Percentiles rank a stretch among this genome's conserved stretches.
Conservation (phyloP, 75 land plant species). For the Adiantum capillusveneris region DNA sequence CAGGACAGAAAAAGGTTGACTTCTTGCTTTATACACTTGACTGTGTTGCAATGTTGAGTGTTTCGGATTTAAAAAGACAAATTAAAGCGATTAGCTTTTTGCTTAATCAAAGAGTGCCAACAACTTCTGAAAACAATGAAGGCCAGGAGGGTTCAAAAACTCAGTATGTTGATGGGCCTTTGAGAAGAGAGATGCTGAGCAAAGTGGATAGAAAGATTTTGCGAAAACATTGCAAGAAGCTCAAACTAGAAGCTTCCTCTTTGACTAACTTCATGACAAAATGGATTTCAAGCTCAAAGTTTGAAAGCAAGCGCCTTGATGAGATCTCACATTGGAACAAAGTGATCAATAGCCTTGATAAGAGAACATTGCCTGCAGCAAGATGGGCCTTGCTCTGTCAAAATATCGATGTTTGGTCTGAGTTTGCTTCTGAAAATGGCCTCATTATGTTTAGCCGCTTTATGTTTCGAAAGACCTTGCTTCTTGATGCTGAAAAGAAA, state of each 20-base stretch:
- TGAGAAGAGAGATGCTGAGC: too few relatives aligned
- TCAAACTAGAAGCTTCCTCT: slow-evolving; percentile 43
- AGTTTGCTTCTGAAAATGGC: slow-evolving; percentile 36
- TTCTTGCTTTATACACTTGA: slow-evolving; percentile 39
- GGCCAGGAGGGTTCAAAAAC: slow-evolving; percentile 12
- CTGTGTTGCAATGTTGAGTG: slow-evolving; percentile 58
- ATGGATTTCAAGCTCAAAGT: neutral
- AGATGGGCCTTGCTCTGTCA: slow-evolving; percentile 63
- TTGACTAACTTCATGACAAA: slow-evolving; percentile 38
- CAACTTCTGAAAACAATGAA: neutral
- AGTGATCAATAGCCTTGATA: slow-evolving; percentile 25
- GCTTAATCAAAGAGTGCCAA: slow-evolving; percentile 9
- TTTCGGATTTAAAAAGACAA: slow-evolving; percentile 60
- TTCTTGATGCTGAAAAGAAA: neutral
- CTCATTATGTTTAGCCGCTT: slow-evolving; percentile 37
- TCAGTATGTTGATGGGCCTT: slow-evolving; percentile 4
- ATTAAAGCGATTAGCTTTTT: slow-evolving; percentile 49
- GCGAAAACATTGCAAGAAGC: slow-evolving; percentile 14
- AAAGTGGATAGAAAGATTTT: slow-evolving; percentile 17
- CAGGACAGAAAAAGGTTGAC: slow-evolving; percentile 9
- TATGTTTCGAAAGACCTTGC: slow-evolving; percentile 15
- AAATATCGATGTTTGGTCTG: slow-evolving; percentile 64
- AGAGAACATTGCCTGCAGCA: slow-evolving; percentile 30
- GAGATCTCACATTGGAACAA: slow-evolving; percentile 27
- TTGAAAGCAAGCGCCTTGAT: neutral